Base-by-base conservation (phyloP, 106 monocot species). In the Acanthochlamys bracteata region DNA sequence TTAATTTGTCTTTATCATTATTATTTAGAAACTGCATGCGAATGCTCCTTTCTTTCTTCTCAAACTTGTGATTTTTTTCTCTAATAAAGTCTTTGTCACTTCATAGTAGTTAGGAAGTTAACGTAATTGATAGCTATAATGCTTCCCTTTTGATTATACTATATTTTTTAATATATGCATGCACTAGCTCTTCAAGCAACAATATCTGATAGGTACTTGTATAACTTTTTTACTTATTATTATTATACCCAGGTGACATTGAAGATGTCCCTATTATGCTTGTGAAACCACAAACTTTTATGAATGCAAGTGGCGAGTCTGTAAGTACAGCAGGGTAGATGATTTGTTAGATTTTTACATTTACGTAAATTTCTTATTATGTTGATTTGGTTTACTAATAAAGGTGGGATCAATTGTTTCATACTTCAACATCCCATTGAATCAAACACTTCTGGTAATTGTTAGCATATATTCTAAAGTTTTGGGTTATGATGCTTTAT, bases 231-330 rank as follows among this genome's bases (percentile, higher is more conserved):
- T 1, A 3, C 1, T 33, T 33, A 3, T 33, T 33, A 33, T 33
- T 33, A 33, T 33, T 33, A 27, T 42, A 17, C 17, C 42, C 55
- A 96, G 96, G 96, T 24, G 64, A 17, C 56, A 85, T 96, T 73
- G 88, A 78, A 57, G 68, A 91, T 73, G 76, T 73, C 59, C 87
- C 96, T 42, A 59, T 96, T 33, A 85, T 96, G 71, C 76, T 96
- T 66, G 96, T 82, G n/a, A 96, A 96, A 76, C 95, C 95, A 71
- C 90, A 90, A 70, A 90, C 87, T 60, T 96, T 82, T 65, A 96
- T 96, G 95, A 96, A 96, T 80, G 71, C 70, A 58, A 96, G 95
- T 70, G 95, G 95, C 80, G 90, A 88, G 80, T 90, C 95, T 80
- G 90, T 96, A 90, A 96, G 95, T 88, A 78, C 17, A 54, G 64